phyloP scores from a whole-genome alignment of 192 early-diverging fungal species.

The Irineochytrium annulatum region DNA sequence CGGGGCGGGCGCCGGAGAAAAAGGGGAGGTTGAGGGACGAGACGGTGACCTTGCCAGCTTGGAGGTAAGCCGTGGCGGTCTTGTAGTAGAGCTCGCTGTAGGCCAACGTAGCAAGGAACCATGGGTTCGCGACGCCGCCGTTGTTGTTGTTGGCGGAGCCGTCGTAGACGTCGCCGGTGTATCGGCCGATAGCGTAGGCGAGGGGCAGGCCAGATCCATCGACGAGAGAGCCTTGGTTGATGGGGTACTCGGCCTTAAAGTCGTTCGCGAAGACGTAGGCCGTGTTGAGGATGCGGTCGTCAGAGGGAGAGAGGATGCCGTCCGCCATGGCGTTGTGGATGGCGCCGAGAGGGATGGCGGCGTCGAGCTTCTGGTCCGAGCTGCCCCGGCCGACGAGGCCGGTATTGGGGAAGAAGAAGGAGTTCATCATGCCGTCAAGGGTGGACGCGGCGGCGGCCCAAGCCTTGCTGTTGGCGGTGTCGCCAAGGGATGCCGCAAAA shows the following conservation, averaged over 20 bases:
- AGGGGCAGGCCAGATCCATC: conserved; percentile 10
- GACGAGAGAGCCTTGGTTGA: conserved; percentile 36
- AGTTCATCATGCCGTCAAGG: conserved; percentile 1
- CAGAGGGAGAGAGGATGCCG: neutral
- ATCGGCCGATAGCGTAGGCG: conserved; percentile 67
- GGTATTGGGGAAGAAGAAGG: neutral
- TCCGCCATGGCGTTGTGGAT: conserved; percentile 24
- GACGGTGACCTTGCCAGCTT: conserved; percentile 24
- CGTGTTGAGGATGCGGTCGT: neutral
- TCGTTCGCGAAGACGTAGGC: conserved; percentile 1
- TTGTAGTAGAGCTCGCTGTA: conserved; percentile 64
- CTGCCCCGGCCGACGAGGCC: conserved; percentile 26
- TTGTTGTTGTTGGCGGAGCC: conserved; percentile 40
- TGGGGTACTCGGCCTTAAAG: conserved; percentile 37
- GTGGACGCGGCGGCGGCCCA: conserved; percentile 23
- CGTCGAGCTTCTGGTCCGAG: conserved; percentile 53
- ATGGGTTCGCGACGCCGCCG: conserved; percentile 62
- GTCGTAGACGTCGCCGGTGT: conserved; percentile 74
- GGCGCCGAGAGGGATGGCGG: conserved; percentile 55
- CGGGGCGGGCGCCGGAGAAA: conserved; percentile 28
- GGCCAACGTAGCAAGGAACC: conserved; percentile 63
- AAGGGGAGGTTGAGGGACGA: conserved; percentile 33
- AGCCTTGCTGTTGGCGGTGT: conserved; percentile 26
- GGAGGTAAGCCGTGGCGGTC: conserved; percentile 29
- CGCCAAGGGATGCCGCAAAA: conserved; percentile 39